Evolutionary conservation across 305 asterid species (phyloP).

Genomic region (Fraxinus xanthoxyloides): DNA sequence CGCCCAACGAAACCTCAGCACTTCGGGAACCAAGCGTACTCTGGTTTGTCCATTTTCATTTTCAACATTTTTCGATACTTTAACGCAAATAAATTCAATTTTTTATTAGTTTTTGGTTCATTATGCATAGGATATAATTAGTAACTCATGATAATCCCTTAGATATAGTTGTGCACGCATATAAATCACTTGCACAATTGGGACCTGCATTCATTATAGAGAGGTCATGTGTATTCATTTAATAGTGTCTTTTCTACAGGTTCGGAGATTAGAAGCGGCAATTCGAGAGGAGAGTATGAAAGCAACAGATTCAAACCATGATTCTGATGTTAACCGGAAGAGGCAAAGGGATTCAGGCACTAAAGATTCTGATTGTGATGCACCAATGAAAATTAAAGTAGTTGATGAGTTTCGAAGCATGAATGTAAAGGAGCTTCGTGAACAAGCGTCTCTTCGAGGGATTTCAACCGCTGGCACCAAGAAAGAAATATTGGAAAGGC

Average conservation of each 20-base stretch:
- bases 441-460: conserved; percentile 49
- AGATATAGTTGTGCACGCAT: not conserved
- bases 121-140: no score
- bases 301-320: conserved; percentile 22
- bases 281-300: conserved; percentile 38
- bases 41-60: conserved; percentile 34
- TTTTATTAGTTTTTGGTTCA: not conserved
- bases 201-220: not conserved
- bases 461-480: conserved; percentile 51
- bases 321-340: conserved; percentile 30
- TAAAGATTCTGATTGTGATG: conserved; percentile 33
- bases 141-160: not conserved
- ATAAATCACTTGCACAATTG: not conserved
- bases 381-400: conserved; percentile 43
- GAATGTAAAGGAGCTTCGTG: conserved; percentile 61
- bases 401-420: conserved; percentile 44
- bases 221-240: not conserved
- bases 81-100: not conserved
- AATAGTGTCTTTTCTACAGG: conserved; percentile 36
- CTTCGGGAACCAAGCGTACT: conserved; percentile 60
- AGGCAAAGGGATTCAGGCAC: conserved; percentile 43
- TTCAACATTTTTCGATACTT: not conserved
- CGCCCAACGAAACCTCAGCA: conserved; percentile 69
- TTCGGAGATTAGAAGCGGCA: conserved; percentile 63
- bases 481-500: conserved; percentile 66